Evolutionary conservation across 75 land plant species (phyloP).

Genomic region (Pinus tabuliformis): DNA sequence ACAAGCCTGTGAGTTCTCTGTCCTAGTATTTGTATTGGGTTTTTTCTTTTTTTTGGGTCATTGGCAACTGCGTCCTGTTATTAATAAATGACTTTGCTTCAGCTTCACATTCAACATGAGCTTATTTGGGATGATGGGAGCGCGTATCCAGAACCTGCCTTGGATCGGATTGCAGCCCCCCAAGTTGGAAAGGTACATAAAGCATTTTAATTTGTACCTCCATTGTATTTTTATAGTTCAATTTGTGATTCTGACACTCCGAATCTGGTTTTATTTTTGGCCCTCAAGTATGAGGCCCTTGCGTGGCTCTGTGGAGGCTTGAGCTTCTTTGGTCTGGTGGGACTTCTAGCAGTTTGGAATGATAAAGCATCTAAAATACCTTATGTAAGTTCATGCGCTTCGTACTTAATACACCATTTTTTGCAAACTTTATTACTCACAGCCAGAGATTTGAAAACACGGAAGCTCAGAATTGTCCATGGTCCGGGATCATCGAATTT

Average conservation of each 20-base stretch:
- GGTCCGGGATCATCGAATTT: too few relatives aligned
- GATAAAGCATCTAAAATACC: conserved; percentile 85
- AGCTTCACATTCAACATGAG: conserved; percentile 77
- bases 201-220: neutral
- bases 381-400: conserved; percentile 48
- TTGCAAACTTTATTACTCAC: neutral
- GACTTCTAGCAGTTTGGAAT: conserved; percentile 72
- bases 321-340: conserved; percentile 67
- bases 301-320: conserved; percentile 85
- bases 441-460: neutral
- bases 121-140: conserved; percentile 94
- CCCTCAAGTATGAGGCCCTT: conserved; percentile 80
- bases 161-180: conserved; percentile 68
- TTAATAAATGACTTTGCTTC: neutral
- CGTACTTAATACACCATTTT: neutral
- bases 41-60: neutral
- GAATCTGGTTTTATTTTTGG: neutral
- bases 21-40: neutral
- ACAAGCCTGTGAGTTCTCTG: conserved; percentile 54
- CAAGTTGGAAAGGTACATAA: conserved; percentile 70
- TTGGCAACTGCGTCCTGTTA: neutral
- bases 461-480: neutral
- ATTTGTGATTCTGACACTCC: neutral
- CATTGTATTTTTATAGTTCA: neutral
- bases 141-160: conserved; percentile 75